Conservation (phyloP, 2,329 filamentous ascomycete genomes). For the Akanthomyces muscarius region DNA sequence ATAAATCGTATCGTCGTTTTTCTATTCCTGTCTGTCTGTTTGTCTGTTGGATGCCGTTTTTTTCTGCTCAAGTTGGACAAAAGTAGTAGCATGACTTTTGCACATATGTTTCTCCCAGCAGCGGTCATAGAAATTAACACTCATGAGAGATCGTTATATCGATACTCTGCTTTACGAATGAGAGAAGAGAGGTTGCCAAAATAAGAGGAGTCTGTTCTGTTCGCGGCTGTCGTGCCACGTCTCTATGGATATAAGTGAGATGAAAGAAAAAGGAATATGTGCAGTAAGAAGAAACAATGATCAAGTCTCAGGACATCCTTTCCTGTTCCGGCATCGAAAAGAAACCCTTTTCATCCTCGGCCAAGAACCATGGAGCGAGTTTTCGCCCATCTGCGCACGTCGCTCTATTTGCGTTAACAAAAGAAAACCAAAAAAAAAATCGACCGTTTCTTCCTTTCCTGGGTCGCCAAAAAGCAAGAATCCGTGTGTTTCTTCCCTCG, state of each 20-base stretch:
- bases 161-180: background rate
- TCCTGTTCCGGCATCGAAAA: background rate
- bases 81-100: background rate
- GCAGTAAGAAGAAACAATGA: background rate
- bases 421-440: conserved; percentile 16
- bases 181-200: background rate
- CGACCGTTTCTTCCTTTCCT: background rate
- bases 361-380: background rate
- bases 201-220: conserved; percentile 10
- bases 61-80: background rate
- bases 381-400: conserved; percentile 2
- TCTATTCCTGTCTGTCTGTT: background rate
- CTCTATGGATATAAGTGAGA: background rate
- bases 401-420: conserved; percentile 12
- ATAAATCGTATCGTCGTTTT: background rate
- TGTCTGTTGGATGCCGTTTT: background rate
- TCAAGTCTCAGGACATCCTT: background rate
- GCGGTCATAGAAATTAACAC: background rate
- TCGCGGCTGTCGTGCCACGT: background rate
- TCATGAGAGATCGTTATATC: background rate
- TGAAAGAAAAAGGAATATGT: background rate
- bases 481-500: background rate
- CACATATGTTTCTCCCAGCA: no score
- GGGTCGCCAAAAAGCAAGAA: conserved; percentile 2
- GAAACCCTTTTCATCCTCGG: background rate